Evolutionary conservation across 1,139 yeast genomes (phyloP).

Genomic region (Kazachstania sp.): DNA sequence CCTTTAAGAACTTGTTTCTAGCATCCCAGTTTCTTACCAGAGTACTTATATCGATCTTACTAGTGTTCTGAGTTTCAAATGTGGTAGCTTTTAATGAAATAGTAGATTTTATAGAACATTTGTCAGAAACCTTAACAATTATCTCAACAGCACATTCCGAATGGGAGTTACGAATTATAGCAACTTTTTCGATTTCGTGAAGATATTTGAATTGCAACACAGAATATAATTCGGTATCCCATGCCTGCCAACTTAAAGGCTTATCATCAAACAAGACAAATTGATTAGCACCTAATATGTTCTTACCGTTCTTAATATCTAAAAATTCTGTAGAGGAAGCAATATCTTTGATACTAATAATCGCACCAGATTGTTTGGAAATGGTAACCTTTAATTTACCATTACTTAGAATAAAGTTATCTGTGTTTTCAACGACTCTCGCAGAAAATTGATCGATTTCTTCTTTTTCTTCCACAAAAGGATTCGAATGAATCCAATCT

Average conservation of each 20-base stretch:
- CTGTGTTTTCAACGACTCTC: slow-evolving; percentile 9
- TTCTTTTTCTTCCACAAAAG: not conserved
- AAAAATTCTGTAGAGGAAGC: slow-evolving; percentile 58
- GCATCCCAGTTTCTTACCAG: slow-evolving; percentile 75
- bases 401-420: slow-evolving; percentile 41
- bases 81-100: slow-evolving; percentile 60
- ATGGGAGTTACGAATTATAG: slow-evolving; percentile 47
- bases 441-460: not conserved
- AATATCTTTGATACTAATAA: slow-evolving; percentile 59
- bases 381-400: slow-evolving; percentile 51
- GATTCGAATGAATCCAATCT: slow-evolving; percentile 11
- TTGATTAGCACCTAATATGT: slow-evolving; percentile 61
- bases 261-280: slow-evolving; percentile 77
- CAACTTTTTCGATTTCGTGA: slow-evolving; percentile 38
- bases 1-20: slow-evolving; percentile 79
- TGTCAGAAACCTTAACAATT: slow-evolving; percentile 31
- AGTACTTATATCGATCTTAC: slow-evolving; percentile 47
- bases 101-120: slow-evolving; percentile 51
- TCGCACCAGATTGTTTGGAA: slow-evolving; percentile 47
- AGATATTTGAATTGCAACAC: slow-evolving; percentile 57
- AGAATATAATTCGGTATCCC: slow-evolving; percentile 93
- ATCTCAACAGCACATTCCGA: slow-evolving; percentile 56
- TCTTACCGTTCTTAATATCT: slow-evolving; percentile 44
- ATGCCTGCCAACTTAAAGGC: slow-evolving; percentile 86
- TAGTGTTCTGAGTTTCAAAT: slow-evolving; percentile 29